Evolutionary conservation across 208 protist genomes (phyloP).

Genomic region (Herpetomonas muscarum): DNA sequence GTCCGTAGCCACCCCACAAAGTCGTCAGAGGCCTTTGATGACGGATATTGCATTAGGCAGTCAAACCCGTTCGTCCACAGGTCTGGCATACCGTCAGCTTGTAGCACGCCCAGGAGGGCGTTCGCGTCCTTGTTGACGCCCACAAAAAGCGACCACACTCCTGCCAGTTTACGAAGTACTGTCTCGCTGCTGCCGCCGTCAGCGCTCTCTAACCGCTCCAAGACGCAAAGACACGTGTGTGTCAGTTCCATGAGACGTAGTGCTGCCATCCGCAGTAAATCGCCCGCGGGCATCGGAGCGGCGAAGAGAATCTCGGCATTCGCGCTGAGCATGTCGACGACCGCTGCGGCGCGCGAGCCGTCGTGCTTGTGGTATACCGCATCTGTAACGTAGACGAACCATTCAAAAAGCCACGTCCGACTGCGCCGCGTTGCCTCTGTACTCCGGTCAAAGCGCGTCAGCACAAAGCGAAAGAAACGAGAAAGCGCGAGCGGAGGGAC

Average conservation of each 20-base stretch:
- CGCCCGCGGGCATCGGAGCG: conserved; percentile 34
- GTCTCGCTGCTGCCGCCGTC: not conserved
- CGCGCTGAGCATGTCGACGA: conserved; percentile 42
- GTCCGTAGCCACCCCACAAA: not conserved
- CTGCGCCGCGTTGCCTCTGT: conserved; percentile 20
- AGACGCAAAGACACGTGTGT: not conserved
- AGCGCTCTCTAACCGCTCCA: not conserved
- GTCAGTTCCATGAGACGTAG: conserved; percentile 45
- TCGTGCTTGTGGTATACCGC: conserved; percentile 33
- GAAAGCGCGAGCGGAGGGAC: conserved; percentile 36
- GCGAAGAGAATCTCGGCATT: conserved; percentile 36
- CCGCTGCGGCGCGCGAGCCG: conserved; percentile 17
- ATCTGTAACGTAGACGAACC: conserved; percentile 53
- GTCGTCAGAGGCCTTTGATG: not conserved
- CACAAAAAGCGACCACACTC: not conserved
- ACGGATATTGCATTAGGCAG: not conserved
- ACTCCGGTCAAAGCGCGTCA: conserved; percentile 21
- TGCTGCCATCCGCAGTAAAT: conserved; percentile 37
- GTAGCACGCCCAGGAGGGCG: conserved; percentile 4
- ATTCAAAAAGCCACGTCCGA: conserved; percentile 53
- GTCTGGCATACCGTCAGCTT: not conserved
- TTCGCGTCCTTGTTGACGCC: not conserved
- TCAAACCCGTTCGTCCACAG: not conserved
- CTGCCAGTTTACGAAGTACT: not conserved
- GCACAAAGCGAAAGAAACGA: conserved; percentile 34